phyloP scores from a whole-genome alignment of 306 rosid genomes.

The Trifolium dubium region DNA sequence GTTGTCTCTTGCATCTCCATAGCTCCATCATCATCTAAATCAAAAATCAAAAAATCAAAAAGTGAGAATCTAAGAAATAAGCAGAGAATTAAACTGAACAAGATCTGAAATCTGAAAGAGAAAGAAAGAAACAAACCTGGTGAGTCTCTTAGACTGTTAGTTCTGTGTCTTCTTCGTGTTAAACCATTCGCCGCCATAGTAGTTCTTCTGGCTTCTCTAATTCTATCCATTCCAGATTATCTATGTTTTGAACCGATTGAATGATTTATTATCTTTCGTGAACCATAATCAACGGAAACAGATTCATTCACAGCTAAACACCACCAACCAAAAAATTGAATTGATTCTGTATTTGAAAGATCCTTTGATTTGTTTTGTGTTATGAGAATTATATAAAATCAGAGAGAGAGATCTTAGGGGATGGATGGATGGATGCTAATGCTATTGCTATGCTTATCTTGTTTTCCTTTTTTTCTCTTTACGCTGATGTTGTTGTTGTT shows the following conservation, averaged over 20 bases:
- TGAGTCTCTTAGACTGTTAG: slow-evolving; percentile 81
- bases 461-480: slow-evolving; percentile 17
- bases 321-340: background rate
- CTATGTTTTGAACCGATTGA: slow-evolving; percentile 39
- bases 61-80: background rate
- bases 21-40: slow-evolving; percentile 80
- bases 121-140: slow-evolving; percentile 60
- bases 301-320: slow-evolving; percentile 11
- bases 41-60: background rate
- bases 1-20: slow-evolving; percentile 81
- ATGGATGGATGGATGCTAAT: background rate
- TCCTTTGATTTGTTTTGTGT: too few species aligned
- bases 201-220: slow-evolving; percentile 73
- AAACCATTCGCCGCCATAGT: slow-evolving; percentile 80
- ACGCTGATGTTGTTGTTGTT: slow-evolving; percentile 10
- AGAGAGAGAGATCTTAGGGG: slow-evolving; percentile 55
- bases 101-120: slow-evolving; percentile 61
- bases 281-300: slow-evolving; percentile 47
- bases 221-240: slow-evolving; percentile 76
- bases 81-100: background rate
- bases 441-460: slow-evolving; percentile 36
- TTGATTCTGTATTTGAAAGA: slow-evolving; percentile 34
- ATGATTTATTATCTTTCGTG: slow-evolving; percentile 47
- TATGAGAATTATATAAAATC: background rate
- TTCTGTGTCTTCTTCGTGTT: slow-evolving; percentile 77